phyloP scores from a whole-genome alignment of 345 rosid species.

The Erodium maritimum region DNA sequence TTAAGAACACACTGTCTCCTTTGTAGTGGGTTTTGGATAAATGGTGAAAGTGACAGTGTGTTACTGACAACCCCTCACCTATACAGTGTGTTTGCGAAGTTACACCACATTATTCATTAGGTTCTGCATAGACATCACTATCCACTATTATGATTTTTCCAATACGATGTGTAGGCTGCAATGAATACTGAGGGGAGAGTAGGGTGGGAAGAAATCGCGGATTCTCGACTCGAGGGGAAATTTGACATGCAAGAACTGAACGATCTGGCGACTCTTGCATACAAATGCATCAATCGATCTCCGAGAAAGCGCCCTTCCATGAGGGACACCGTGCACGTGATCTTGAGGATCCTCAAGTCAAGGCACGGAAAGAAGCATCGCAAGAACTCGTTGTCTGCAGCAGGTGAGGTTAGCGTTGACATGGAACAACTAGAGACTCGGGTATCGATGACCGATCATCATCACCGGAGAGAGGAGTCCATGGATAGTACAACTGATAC shows the following conservation, averaged over 20 bases:
- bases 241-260: conserved; percentile 68
- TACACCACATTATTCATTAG: too few relatives aligned
- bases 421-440: conserved; percentile 28
- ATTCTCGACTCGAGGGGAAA: conserved; percentile 65
- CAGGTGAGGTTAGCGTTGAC: conserved; percentile 39
- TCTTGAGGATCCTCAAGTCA: conserved; percentile 51
- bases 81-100: too few relatives aligned
- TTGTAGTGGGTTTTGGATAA: too few relatives aligned
- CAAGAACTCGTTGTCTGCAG: conserved; percentile 30
- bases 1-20: too few relatives aligned
- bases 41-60: too few relatives aligned
- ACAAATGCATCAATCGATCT: conserved; percentile 60
- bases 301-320: conserved; percentile 82
- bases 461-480: conserved; percentile 54
- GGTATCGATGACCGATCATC: conserved; percentile 21
- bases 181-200: conserved; percentile 71
- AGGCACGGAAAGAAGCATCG: conserved; percentile 57
- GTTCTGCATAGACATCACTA: too few relatives aligned
- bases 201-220: conserved; percentile 97
- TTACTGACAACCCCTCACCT: too few relatives aligned
- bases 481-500: conserved; percentile 51
- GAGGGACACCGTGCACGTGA: conserved; percentile 90
- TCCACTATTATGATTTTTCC: neutral
- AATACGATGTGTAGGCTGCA: conserved; percentile 51
- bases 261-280: conserved; percentile 79